Evolutionary conservation across 805 yeast species (phyloP), one percentile per base, ranked within the genome.

Genomic region (Clavispora phyllophila): DNA sequence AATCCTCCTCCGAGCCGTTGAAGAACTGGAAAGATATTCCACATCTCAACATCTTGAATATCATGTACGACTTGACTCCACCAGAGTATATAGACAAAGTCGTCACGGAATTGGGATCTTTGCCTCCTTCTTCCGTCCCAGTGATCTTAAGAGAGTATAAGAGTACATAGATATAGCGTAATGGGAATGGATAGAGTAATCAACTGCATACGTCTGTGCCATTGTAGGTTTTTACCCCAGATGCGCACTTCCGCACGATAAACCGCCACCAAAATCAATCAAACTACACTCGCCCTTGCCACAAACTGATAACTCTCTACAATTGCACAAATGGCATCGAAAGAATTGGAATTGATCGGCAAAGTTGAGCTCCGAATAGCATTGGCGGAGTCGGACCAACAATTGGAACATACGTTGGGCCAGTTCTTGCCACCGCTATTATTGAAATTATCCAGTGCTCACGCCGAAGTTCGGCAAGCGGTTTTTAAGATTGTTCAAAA

Each of bases 61-160:
- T 93, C 50, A 76, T 93, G 76, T 93, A 87, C 62, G 99, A 93
- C 65, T 73, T 93, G 54, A 91, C 98, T 1, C 97, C 96, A 27
- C 95, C 96, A 12, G 87, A 83, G 53, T 87, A 85, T 58, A 87
- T 93, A 56, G 90, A 91, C 61, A 93, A 93, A 68, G 88, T 93
- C 45, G 88, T 93, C 42, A 93, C 98, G 2, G 99, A 93, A 63
- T 80, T 91, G 50, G 99, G 99, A 23, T 87, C 96, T 2, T 73
- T 93, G 52, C 99, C 99, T 9, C 96, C 99, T 34, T 85, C 95
- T n/a, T 88, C 98, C 1, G 98, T 93, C 44, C 99, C 99, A 22
- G 98, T 93, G 38, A 87, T 93, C 47, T 70, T 93, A 55, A 79
- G 98, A 66, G 99, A 93, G 64, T 93, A 91, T 64, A 87, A 88